These are phyloP conservation scores for Cinchona pubescens DNA, from an alignment of 257 asterid genomes.

Conservation along the genomic window DNA sequence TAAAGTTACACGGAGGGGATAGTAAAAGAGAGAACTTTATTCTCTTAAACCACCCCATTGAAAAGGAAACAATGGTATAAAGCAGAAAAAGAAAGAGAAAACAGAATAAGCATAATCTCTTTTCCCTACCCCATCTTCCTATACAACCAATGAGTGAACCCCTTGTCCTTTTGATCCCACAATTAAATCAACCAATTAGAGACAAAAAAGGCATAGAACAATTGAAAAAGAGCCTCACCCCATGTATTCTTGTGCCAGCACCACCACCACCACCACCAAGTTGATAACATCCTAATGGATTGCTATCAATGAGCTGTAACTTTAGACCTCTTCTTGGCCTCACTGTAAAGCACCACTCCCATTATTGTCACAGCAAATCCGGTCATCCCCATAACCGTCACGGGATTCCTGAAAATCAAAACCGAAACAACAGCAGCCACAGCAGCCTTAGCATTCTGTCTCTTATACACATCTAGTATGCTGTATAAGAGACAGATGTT, in stretches of 20 bases:
- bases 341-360: slow-evolving; percentile 97
- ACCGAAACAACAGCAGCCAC: slow-evolving; percentile 95
- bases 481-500: no score
- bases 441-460: slow-evolving; percentile 93
- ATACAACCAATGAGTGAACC: slow-evolving; percentile 42
- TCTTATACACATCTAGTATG: no score
- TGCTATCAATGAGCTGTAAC: slow-evolving; percentile 62
- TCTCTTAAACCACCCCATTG: slow-evolving; percentile 48
- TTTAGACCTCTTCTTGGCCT: slow-evolving; percentile 88
- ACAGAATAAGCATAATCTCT: slow-evolving; percentile 30
- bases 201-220: slow-evolving; percentile 22
- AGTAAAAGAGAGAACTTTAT: slow-evolving; percentile 74
- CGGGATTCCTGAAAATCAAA: slow-evolving; percentile 88
- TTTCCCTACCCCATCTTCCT: slow-evolving; percentile 43
- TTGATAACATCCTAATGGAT: slow-evolving; percentile 11
- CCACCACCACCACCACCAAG: slow-evolving; percentile 15
- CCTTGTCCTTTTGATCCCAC: slow-evolving; percentile 29
- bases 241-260: slow-evolving; percentile 12
- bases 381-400: slow-evolving; percentile 86
- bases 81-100: slow-evolving; percentile 29
- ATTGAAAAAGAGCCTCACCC: slow-evolving; percentile 26
- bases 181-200: slow-evolving; percentile 27
- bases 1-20: slow-evolving; percentile 43
- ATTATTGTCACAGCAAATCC: slow-evolving; percentile 83
- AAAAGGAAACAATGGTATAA: slow-evolving; percentile 41